Conservation (phyloP, 2,329 filamentous ascomycete genomes). For the Rachicladosporium sp. region DNA sequence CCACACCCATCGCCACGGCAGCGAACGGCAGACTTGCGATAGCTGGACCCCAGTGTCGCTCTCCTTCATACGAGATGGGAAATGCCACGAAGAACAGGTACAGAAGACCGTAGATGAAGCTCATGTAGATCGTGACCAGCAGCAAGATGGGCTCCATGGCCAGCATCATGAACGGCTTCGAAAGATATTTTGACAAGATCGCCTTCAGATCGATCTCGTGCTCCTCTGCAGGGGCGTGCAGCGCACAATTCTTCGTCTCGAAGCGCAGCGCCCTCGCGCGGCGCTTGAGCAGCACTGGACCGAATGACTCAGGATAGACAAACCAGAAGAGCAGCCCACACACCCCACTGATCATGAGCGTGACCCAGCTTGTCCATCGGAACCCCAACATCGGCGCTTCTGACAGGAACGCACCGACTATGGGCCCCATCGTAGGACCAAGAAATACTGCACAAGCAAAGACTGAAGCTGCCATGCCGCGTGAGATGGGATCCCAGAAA, state of each 20-base stretch:
- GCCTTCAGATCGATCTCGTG: slow-evolving; percentile 15
- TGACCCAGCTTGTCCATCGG: slow-evolving; percentile 17
- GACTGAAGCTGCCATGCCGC: slow-evolving; percentile 15
- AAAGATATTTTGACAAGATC: slow-evolving; percentile 31
- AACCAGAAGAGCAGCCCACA: slow-evolving; percentile 33
- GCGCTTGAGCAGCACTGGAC: slow-evolving; percentile 31
- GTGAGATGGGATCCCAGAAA: slow-evolving; percentile 13
- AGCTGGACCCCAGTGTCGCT: slow-evolving; percentile 40
- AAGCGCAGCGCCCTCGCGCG: slow-evolving; percentile 37
- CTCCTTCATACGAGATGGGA: slow-evolving; percentile 35
- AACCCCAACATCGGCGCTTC: slow-evolving; percentile 11
- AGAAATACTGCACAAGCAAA: slow-evolving; percentile 17
- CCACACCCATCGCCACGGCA: slow-evolving; percentile 13
- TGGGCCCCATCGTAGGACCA: slow-evolving; percentile 10
- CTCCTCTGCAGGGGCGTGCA: slow-evolving; percentile 5
- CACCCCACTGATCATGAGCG: slow-evolving; percentile 28
- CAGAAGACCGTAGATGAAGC: slow-evolving; percentile 31
- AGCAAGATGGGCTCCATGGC: slow-evolving; percentile 38
- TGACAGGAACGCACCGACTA: slow-evolving; percentile 1
- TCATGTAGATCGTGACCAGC: slow-evolving; percentile 27
- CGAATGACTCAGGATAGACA: slow-evolving; percentile 40
- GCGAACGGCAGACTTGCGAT: slow-evolving; percentile 33
- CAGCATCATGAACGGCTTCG: slow-evolving; percentile 8
- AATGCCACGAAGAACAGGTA: slow-evolving; percentile 44
- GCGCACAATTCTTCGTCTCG: slow-evolving; percentile 26